A percentile compares a stretch with the other conserved stretches of the same genome.
Conservation (phyloP, 2,329 filamentous ascomycete genomes). For the Apiospora phragmitis region DNA sequence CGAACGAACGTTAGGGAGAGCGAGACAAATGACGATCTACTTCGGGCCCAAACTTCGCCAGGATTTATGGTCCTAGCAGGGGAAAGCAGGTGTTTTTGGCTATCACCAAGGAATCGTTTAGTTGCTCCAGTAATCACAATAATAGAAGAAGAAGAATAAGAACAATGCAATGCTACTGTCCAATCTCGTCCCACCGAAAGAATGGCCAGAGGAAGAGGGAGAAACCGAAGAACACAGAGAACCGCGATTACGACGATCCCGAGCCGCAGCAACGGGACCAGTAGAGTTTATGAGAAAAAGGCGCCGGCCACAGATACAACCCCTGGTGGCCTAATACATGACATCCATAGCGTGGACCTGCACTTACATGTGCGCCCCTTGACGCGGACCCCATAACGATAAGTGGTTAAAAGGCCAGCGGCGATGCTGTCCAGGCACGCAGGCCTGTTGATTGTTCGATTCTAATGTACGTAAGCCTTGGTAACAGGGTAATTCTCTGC, state of each 20-base stretch:
- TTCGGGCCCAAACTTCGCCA: not conserved
- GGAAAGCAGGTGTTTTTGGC: not conserved
- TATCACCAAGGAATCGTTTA: not conserved
- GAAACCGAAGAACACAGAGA: not conserved
- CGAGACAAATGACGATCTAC: not conserved
- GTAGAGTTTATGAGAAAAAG: conserved; percentile 9
- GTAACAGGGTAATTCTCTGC: not conserved
- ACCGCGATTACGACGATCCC: not conserved
- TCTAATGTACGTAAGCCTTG: not conserved
- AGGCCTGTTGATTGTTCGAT: not conserved
- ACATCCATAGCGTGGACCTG: not conserved
- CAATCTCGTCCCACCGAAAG: not conserved
- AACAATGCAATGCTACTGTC: not conserved
- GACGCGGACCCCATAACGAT: conserved; percentile 1
- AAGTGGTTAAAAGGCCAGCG: not conserved
- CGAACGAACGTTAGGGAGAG: not conserved
- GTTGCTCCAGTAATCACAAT: not conserved
- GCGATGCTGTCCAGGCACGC: not conserved
- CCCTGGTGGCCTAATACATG: not conserved
- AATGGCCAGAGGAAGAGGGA: not conserved
- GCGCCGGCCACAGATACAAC: not conserved
- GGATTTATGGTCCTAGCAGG: not conserved
- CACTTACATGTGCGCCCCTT: not conserved
- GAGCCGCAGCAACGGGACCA: conserved; percentile 3
- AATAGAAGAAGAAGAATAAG: not conserved